Evolutionary conservation across 2,329 filamentous ascomycete species (phyloP), one percentile per base, ranked within the genome.

Genomic region (Cordyceps sp.): DNA sequence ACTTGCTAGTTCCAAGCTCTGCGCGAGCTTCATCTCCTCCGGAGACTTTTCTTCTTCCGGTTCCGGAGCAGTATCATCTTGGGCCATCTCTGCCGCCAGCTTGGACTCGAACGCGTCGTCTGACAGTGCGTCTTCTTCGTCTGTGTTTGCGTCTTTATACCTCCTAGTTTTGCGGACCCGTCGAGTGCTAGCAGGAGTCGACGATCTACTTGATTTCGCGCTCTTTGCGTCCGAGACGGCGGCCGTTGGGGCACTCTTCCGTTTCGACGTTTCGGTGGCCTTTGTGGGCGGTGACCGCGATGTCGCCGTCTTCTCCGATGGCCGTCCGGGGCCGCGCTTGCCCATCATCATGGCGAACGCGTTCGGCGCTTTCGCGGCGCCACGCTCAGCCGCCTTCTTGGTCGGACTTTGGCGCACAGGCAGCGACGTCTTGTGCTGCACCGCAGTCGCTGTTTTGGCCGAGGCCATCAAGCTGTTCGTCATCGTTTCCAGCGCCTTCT

Each of bases 101-200:
- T 79, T 79, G 0, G 73, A 67, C 50, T 93, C 86, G 46, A 90
- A 96, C 40, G 83, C 78, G 20, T 79, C 70, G 39, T 96, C 88
- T 6, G 78, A 86, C 9, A 94, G 22, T 5, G 32, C 58, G 39
- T 58, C 53, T 33, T 73, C 69, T 25, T 76, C 71, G 1, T 69
- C 68, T 0, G 66, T 61, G 22, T 81, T 56, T 42, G 72, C 52
- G 37, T 76, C 55, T 46, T 63, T 55, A 41, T 75, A 73, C 0
- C 42, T 46, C 5, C 37, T 57, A 1, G 50, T 58, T 36, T 62
- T 69, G 12, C 69, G 64, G 2, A 62, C 55, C 15, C 72, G 62
- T 5, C 66, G 64, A 2, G 52, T 58, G 19, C 64, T 69, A 0
- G 64, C 63, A 1, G 85, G 85, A 0, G 84, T 93, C 0, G 80